A percentile compares a stretch with the other conserved stretches of the same genome.
phyloP scores from a whole-genome alignment of 768 basidiomycete species.

The Mycena metata region DNA sequence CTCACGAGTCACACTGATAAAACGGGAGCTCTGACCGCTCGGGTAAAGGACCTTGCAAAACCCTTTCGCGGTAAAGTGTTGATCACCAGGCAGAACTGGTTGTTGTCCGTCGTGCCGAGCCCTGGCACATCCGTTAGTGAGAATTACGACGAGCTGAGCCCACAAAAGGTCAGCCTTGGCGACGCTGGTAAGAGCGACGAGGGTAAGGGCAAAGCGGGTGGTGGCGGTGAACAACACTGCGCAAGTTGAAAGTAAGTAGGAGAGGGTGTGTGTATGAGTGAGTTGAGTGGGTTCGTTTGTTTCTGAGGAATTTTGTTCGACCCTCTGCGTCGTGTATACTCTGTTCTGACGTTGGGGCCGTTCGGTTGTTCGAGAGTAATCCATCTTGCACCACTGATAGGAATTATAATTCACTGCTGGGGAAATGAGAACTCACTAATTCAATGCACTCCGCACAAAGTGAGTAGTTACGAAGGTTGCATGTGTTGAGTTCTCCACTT shows the following conservation, averaged over 20 bases:
- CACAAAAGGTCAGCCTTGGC: constrained; percentile 30
- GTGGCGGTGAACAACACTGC: constrained; percentile 24
- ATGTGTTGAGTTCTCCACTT: too few relatives aligned
- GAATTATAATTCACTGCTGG: too few relatives aligned
- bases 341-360: too few relatives aligned
- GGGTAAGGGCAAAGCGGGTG: constrained; percentile 18
- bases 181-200: constrained; percentile 21
- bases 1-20: constrained; percentile 20
- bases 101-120: constrained; percentile 22
- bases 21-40: constrained; percentile 25
- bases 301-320: constrained; percentile 10
- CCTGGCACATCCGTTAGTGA: not conserved
- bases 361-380: too few relatives aligned
- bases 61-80: constrained; percentile 22
- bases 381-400: too few relatives aligned
- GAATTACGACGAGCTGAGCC: constrained; percentile 2
- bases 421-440: too few relatives aligned
- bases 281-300: constrained; percentile 7
- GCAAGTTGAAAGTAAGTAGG: not conserved
- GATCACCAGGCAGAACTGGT: constrained; percentile 30
- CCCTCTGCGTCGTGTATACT: too few relatives aligned
- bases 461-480: too few relatives aligned
- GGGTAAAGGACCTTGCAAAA: constrained; percentile 23
- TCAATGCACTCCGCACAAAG: too few relatives aligned
- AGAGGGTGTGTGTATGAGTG: constrained; percentile 1